Evolutionary conservation across 2,329 filamentous ascomycete genomes (phyloP), one percentile per base, ranked within the genome.

Genomic region (Trichoderma sp.): DNA sequence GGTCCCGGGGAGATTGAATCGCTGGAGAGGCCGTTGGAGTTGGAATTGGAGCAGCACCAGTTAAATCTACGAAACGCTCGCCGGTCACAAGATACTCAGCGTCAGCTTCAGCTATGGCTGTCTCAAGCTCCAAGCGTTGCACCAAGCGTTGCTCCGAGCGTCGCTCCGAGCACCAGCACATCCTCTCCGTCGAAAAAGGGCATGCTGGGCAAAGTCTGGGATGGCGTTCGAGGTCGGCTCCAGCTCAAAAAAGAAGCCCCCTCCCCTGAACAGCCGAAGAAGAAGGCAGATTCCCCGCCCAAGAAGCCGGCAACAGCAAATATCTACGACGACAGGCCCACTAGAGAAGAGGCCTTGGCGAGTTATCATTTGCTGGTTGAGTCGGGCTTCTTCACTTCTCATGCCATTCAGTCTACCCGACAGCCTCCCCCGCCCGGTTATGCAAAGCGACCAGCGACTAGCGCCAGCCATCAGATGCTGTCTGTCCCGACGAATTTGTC

Each of bases 301-400:
- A 59, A 60, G 65, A 59, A 68, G 56, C 56, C 63, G 6, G 11
- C 32, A 13, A 7, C 32, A 13, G 52, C 39, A 61, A 71, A 39
- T 18, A 70, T 65, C 11, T 71, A 73, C 32, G 70, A 73, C 21
- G 65, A 70, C 21, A 75, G 75, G 72, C 78, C 78, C 3, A 75
- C 76, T 37, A 75, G 74, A 72, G 86, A 89, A 63, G 85, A 88
- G 68, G 82, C 88, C 65, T 72, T 87, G 74, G 82, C 83, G 70
- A 87, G 81, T 74, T 89, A 89, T 76, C 83, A 87, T 71, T 79
- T 85, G 72, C 81, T 89, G 68, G 81, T 88, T 72, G 83, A 85
- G 2, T 82, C 82, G 6, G 86, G 86, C 69, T 89, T 89, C 82
- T 89, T 89, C 75, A 81, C 83, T 58, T 80, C 83, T 28, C 86